phyloP scores from a whole-genome alignment of 2,329 filamentous ascomycete genomes.

The Penicillium sp. region DNA sequence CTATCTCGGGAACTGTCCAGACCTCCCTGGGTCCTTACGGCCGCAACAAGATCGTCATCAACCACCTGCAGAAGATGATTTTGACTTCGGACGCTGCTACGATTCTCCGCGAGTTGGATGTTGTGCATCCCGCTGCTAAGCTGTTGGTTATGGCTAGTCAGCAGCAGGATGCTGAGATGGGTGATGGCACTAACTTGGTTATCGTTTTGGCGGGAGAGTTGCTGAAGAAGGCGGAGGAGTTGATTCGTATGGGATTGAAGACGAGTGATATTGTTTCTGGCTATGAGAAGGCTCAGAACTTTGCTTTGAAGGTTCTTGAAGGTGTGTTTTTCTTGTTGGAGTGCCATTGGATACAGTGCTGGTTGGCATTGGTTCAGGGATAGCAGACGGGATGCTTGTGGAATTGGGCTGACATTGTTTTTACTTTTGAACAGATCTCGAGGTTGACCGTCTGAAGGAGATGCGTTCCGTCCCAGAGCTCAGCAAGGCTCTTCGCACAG shows the following conservation, averaged over 20 bases:
- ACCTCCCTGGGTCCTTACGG: constrained; percentile 96
- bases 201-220: constrained; percentile 95
- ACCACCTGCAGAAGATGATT: constrained; percentile 99
- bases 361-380: background rate
- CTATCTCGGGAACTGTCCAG: constrained; percentile 94
- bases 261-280: constrained; percentile 96
- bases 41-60: constrained; percentile 99
- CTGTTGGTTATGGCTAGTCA: constrained; percentile 98
- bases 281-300: constrained; percentile 92
- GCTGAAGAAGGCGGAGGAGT: constrained; percentile 94
- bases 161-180: constrained; percentile 99
- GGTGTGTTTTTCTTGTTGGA: constrained; percentile 48
- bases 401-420: constrained; percentile 16
- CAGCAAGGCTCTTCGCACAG: constrained; percentile 92
- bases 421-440: constrained; percentile 64
- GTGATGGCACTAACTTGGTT: constrained; percentile 96
- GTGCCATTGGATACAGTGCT: background rate
- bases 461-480: constrained; percentile 81
- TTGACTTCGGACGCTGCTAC: constrained; percentile 97
- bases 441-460: constrained; percentile 88
- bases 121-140: constrained; percentile 97
- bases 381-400: background rate
- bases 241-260: constrained; percentile 95
- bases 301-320: constrained; percentile 83
- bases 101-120: constrained; percentile 95